Evolutionary conservation across 208 protist species (phyloP).

Genomic region (Herpetomonas muscarum): DNA sequence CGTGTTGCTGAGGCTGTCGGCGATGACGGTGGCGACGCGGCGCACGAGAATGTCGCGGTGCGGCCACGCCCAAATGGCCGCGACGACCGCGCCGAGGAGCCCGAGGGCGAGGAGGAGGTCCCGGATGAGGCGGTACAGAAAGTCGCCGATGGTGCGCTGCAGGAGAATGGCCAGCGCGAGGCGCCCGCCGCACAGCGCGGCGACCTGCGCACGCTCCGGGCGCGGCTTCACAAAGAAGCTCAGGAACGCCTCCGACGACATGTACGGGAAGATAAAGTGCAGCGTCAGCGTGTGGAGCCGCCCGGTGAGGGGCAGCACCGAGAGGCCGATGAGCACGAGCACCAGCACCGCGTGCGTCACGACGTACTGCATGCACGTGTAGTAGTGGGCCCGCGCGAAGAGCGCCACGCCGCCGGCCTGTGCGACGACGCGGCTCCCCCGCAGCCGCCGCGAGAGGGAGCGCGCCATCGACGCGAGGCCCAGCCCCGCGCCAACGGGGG

Average conservation of each 20-base stretch:
- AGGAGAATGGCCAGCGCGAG: slow-evolving; percentile 29
- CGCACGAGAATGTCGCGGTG: slow-evolving; percentile 19
- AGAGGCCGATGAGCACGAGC: slow-evolving; percentile 60
- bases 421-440: slow-evolving; percentile 14
- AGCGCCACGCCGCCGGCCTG: slow-evolving; percentile 28
- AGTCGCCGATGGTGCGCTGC: slow-evolving; percentile 64
- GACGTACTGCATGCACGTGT: slow-evolving; percentile 42
- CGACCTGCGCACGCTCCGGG: slow-evolving; percentile 14
- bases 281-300: slow-evolving; percentile 66
- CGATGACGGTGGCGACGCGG: slow-evolving; percentile 28
- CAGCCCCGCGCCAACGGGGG: slow-evolving; percentile 6
- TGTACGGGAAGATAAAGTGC: slow-evolving; percentile 55
- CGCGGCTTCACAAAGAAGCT: slow-evolving; percentile 41
- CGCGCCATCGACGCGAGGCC: slow-evolving; percentile 5
- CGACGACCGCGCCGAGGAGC: slow-evolving; percentile 19
- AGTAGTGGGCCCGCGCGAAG: slow-evolving; percentile 49
- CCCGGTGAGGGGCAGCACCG: slow-evolving; percentile 54
- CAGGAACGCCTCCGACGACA: slow-evolving; percentile 60
- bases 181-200: slow-evolving; percentile 23
- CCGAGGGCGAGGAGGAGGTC: slow-evolving; percentile 48
- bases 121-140: slow-evolving; percentile 43
- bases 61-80: slow-evolving; percentile 39
- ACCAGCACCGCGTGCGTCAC: slow-evolving; percentile 37
- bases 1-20: slow-evolving; percentile 27
- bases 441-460: slow-evolving; percentile 15